Evolutionary conservation across 129 eudicot genomes (phyloP), one percentile per base, ranked within the genome.

Genomic region (Helianthus tuberosus): DNA sequence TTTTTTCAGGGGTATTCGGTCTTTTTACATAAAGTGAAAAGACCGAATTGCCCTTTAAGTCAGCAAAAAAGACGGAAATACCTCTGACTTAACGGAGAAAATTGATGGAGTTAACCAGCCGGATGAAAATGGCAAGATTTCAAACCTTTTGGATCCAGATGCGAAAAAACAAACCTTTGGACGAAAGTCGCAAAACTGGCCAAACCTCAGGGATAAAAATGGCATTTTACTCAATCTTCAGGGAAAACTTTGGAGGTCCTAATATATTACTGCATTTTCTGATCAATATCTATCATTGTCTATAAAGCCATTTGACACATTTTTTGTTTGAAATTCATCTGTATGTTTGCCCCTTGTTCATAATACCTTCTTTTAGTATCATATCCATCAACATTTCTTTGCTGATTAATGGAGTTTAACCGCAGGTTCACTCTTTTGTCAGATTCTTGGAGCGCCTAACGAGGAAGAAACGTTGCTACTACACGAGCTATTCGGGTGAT

Each of bases 371-470:
- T 54, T 54, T 54, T 32, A 57, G 63, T 46, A 17, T 15, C 43
- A 50, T 25, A 69, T 65, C 49, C 46, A 57, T 77, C 74, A 41
- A 64, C 53, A 77, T 60, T 73, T 80, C 62, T 80, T 83, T 78
- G 81, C 80, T 84, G 85, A 77, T 81, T 54, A 55, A 78, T 77
- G 80, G 58, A 71, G 75, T 65, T 68, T 72, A 72, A 75, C 84
- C 70, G 84, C 86, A 80, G 83, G 79, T 74, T 83, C 75, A 82
- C 77, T 76, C 84, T 78, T 83, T 83, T 88, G 81, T 84, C 89
- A 91, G 97, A 88, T 91, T 84, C 92, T 86, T 82, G 89, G 76
- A 84, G 88, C 78, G 67, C 91, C 97, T 47, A 86, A 71, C 50
- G 84, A 88, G 61, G 97, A 91, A 77, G 97, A 91, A 82, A 71